Base-by-base conservation (phyloP, 2,329 filamentous ascomycete genomes). In the Orbilia brochopaga region DNA sequence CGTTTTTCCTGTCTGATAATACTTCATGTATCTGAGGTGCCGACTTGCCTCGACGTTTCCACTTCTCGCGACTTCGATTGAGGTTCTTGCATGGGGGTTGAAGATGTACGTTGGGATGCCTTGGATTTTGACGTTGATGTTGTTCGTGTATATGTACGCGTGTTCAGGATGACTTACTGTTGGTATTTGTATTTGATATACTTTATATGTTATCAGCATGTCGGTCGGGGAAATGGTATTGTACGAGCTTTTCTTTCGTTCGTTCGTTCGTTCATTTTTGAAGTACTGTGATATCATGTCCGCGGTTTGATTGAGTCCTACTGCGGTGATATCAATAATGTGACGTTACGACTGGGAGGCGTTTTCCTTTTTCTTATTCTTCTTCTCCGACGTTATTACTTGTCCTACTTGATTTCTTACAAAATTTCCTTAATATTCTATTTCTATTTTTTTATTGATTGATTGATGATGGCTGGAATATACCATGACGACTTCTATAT, bases 291-390 rank as follows among this genome's bases (percentile, higher is more conserved):
- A 63, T 65, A 42, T 48, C 42, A 46, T 30, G 57, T 40, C 37
- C 30, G 52, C 37, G 24, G 44, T 50, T 60, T 70, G 54, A 27
- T 70, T 55, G 59, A 64, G 48, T 40, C 59, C 58, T 53, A n/a
- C n/a, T n/a, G n/a, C 8, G 27, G 27, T 4, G 27, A 32, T 32
- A 8, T 32, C 27, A 8, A 32, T n/a, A n/a, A n/a, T n/a, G 64
- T 70, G 54, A 56, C 51, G 60, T 72, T 65, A 72, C 67, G 67
- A 72, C 42, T 72, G 67, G 67, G 67, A 72, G 67, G 67, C 67
- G 67, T 72, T 72, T 56, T 61, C 30, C 60, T 55, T 30, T 52
- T 35, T 24, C 42, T 52, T 59, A 37, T 40, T 55, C 21, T 53
- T 53, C 6, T 15, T 19, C 32, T 60, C 37, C 27, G 50, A 48